phyloP scores from a whole-genome alignment of 2,329 filamentous ascomycete genomes.

The Aspergillus pseudotamarii region DNA sequence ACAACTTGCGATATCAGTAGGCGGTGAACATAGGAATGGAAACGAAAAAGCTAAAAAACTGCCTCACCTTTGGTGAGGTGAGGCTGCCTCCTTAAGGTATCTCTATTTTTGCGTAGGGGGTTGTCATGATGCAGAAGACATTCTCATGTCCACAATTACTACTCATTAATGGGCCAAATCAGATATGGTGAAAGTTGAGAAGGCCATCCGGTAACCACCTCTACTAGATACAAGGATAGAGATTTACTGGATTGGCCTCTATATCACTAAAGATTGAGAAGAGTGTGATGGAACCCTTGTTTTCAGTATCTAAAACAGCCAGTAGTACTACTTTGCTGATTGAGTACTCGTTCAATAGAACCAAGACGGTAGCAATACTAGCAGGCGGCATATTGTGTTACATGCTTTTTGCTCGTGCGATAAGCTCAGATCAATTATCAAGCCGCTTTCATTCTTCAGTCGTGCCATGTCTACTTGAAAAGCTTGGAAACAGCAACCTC shows the following conservation, averaged over 20 bases:
- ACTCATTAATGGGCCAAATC: not conserved
- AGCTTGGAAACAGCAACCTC: constrained; percentile 56
- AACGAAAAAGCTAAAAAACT: too few relatives aligned
- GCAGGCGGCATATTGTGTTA: constrained; percentile 24
- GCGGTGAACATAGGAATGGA: not conserved
- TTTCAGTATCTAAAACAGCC: not conserved
- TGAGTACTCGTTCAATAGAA: too few relatives aligned
- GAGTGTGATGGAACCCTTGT: not conserved
- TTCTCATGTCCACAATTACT: not conserved
- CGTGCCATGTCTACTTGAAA: constrained; percentile 34
- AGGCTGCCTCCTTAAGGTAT: too few relatives aligned
- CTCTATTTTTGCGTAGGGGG: too few relatives aligned
- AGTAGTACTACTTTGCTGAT: not conserved
- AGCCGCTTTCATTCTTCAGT: constrained; percentile 1
- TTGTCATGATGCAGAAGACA: not conserved
- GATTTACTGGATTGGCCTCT: not conserved
- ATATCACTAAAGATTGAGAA: not conserved
- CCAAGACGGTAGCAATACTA: not conserved
- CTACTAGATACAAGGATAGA: not conserved
- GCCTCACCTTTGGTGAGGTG: not conserved
- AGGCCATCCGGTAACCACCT: not conserved
- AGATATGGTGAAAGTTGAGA: not conserved
- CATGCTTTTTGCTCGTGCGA: constrained; percentile 20
- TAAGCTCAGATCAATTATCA: not conserved
- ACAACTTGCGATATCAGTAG: too few relatives aligned